Percentiles rank a stretch among this genome's conserved stretches.
phyloP scores from a whole-genome alignment of 2,329 filamentous ascomycete genomes.

The Aspergillus thermomutatus region DNA sequence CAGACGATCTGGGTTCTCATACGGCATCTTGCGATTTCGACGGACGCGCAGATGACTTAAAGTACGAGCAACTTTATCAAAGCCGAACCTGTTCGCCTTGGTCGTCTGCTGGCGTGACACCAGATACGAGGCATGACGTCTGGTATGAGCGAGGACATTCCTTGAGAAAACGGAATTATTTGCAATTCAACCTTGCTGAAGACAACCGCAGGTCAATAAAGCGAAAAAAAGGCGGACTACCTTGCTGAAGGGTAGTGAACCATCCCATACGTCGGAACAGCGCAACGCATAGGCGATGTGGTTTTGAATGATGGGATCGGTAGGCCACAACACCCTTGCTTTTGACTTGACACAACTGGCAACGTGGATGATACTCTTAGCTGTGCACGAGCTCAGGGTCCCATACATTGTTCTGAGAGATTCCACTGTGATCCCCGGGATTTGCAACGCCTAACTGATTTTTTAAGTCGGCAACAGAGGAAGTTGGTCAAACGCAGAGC shows the following conservation, averaged over 20 bases:
- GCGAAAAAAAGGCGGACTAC: neutral
- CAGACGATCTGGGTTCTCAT: slow-evolving; percentile 54
- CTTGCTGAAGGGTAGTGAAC: neutral
- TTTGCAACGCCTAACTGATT: slow-evolving; percentile 55
- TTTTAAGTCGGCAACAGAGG: slow-evolving; percentile 54
- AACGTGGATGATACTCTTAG: neutral
- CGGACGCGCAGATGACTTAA: slow-evolving; percentile 47
- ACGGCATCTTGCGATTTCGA: slow-evolving; percentile 31
- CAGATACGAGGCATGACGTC: slow-evolving; percentile 29
- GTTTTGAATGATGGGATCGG: too few species aligned
- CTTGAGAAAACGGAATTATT: slow-evolving; percentile 11
- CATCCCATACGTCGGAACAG: neutral
- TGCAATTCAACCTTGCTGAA: slow-evolving; percentile 18
- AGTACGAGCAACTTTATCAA: slow-evolving; percentile 9
- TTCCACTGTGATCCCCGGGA: slow-evolving; percentile 57
- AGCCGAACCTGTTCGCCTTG: slow-evolving; percentile 40
- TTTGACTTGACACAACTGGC: neutral
- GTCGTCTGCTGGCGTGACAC: slow-evolving; percentile 32
- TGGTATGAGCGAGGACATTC: slow-evolving; percentile 17
- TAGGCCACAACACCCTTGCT: neutral
- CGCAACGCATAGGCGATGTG: neutral
- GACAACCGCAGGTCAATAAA: neutral
- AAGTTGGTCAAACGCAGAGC: slow-evolving; percentile 58
- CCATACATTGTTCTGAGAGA: slow-evolving; percentile 32
- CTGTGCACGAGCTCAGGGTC: neutral